These are phyloP conservation scores for Beta macrorhiza DNA, from an alignment of 179 eudicot species.

Conservation along the genomic window DNA sequence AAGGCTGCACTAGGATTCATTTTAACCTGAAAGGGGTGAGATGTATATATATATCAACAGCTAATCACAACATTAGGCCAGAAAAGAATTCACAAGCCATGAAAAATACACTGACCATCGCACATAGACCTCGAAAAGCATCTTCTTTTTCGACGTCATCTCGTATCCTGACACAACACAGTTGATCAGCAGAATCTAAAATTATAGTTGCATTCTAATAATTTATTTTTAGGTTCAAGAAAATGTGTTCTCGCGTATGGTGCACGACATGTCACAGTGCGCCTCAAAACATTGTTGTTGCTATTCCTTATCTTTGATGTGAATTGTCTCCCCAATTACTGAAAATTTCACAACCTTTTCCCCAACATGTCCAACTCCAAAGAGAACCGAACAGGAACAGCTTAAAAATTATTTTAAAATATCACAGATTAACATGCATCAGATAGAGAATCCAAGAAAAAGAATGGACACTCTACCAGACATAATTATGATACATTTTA, in stretches of 20 bases:
- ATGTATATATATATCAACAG: background rate
- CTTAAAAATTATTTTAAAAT: background rate
- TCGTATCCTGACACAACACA: constrained; percentile 71
- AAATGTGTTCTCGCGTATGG: background rate
- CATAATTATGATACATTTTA: background rate
- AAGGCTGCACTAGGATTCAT: constrained; percentile 85
- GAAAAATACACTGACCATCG: constrained; percentile 55
- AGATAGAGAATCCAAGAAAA: background rate
- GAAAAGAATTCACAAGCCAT: background rate
- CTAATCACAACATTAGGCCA: background rate
- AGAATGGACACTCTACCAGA: too few relatives aligned
- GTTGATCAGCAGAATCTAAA: constrained; percentile 17
- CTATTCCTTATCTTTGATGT: too few relatives aligned
- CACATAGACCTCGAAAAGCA: constrained; percentile 95
- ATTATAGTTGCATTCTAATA: background rate
- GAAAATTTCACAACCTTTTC: too few relatives aligned
- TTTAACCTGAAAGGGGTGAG: constrained; percentile 58
- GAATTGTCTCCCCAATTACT: background rate
- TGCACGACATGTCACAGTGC: background rate
- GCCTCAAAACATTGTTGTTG: background rate
- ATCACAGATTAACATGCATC: background rate
- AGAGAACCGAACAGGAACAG: background rate
- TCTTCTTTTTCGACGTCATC: constrained; percentile 98
- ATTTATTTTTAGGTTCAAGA: background rate
- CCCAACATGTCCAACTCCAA: background rate